Evolutionary conservation across 257 asterid genomes (phyloP).

Genomic region (Solanum tarapatanum): DNA sequence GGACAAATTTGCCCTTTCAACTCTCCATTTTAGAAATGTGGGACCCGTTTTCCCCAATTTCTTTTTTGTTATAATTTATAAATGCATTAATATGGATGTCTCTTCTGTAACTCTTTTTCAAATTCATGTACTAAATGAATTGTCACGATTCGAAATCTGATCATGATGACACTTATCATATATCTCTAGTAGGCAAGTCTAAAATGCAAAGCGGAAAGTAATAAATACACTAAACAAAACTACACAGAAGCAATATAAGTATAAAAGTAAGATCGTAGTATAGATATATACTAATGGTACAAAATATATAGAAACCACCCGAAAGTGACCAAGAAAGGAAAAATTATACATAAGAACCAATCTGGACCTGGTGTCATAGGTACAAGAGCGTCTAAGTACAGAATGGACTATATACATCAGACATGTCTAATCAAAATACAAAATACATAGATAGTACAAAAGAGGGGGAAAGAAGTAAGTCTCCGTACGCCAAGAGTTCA

Average conservation of each 20-base stretch:
- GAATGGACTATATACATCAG: too few species aligned
- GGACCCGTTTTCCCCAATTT: not conserved
- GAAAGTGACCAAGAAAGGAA: not conserved
- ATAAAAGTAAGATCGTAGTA: too few species aligned
- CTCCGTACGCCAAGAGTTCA: not conserved
- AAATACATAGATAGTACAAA: not conserved
- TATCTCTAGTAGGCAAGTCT: not conserved
- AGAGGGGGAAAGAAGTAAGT: not conserved
- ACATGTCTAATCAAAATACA: too few species aligned
- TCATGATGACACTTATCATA: not conserved
- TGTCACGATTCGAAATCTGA: not conserved
- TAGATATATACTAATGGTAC: too few species aligned
- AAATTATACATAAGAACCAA: not conserved
- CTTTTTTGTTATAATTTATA: too few species aligned
- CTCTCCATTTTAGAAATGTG: not conserved
- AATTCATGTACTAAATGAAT: too few species aligned
- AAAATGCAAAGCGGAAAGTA: not conserved
- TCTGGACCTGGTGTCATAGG: fast-evolving
- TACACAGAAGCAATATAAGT: not conserved
- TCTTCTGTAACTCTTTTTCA: too few species aligned
- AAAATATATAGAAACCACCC: too few species aligned
- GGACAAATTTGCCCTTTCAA: not conserved
- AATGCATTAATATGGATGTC: not conserved
- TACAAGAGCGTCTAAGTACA: not conserved
- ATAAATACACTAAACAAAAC: not conserved